Conservation (phyloP, 2,329 filamentous ascomycete genomes). For the Rutstroemia sydowiana region DNA sequence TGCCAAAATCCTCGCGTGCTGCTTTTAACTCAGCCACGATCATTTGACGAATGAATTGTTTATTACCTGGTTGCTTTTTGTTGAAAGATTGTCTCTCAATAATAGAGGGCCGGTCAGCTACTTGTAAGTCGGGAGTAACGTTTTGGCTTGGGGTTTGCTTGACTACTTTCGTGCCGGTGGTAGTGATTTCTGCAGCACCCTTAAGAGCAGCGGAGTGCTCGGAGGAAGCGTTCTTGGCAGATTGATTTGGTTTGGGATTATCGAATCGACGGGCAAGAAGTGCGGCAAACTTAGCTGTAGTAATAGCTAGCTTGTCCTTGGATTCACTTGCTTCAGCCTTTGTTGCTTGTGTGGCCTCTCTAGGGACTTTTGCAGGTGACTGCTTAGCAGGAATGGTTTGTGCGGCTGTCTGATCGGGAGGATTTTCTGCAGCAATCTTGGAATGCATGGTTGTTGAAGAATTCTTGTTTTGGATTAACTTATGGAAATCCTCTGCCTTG, state of each 20-base stretch:
- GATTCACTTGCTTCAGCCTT: background rate
- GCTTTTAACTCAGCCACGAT: too few species aligned
- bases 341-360: too few species aligned
- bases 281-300: background rate
- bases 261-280: background rate
- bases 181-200: background rate
- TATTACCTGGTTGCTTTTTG: too few species aligned
- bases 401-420: background rate
- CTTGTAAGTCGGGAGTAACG: background rate
- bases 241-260: too few species aligned
- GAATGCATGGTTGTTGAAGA: background rate
- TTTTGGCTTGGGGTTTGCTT: background rate
- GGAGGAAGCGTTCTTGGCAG: background rate
- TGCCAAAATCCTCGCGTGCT: too few species aligned
- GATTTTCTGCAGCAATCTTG: background rate
- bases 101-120: too few species aligned
- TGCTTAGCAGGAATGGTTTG: too few species aligned
- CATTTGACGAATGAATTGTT: too few species aligned
- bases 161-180: background rate
- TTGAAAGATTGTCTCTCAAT: too few species aligned
- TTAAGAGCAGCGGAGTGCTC: background rate
- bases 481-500: conserved; percentile 9
- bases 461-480: background rate
- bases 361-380: too few species aligned
- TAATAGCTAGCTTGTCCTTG: conserved; percentile 2